phyloP scores from a whole-genome alignment of 345 rosid species.

The Linum trigynum region DNA sequence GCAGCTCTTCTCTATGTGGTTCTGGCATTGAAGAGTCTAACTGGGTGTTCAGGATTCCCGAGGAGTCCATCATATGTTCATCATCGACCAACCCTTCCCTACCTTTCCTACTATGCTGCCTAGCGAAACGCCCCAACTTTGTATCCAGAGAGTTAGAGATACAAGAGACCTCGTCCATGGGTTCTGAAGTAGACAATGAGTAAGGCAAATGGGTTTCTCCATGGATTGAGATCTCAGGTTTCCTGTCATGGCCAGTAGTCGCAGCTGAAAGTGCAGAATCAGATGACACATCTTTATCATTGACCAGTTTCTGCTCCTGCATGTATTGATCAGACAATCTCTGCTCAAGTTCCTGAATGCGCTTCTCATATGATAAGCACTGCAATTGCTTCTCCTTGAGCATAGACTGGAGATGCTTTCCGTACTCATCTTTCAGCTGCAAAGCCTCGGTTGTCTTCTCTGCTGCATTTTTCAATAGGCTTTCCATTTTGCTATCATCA shows the following conservation, averaged over 20 bases:
- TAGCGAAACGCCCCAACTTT: constrained; percentile 41
- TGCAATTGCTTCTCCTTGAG: constrained; percentile 69
- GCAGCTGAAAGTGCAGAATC: constrained; percentile 28
- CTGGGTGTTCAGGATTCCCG: constrained; percentile 51
- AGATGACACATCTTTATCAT: constrained; percentile 32
- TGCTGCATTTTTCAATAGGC: constrained; percentile 51
- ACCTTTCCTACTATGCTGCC: constrained; percentile 52
- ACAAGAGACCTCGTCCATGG: constrained; percentile 96
- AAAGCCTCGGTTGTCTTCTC: constrained; percentile 85
- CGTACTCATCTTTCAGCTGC: constrained; percentile 71
- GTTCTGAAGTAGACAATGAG: constrained; percentile 45
- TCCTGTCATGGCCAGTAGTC: constrained; percentile 29
- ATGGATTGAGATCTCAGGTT: constrained; percentile 35
- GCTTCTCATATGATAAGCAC: constrained; percentile 79
- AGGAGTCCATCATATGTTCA: constrained; percentile 93
- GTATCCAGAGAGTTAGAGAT: constrained; percentile 51
- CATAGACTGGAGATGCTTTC: constrained; percentile 59
- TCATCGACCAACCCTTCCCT: constrained; percentile 43
- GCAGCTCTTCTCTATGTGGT: constrained; percentile 53
- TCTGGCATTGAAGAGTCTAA: constrained; percentile 86
- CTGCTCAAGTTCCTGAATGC: constrained; percentile 86
- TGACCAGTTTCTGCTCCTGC: constrained; percentile 49
- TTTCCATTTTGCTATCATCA: constrained; percentile 55
- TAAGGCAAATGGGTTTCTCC: constrained; percentile 38
- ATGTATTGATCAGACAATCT: constrained; percentile 63